Evolutionary conservation across 2,329 filamentous ascomycete genomes (phyloP).

Genomic region (Dactylellina sp.): DNA sequence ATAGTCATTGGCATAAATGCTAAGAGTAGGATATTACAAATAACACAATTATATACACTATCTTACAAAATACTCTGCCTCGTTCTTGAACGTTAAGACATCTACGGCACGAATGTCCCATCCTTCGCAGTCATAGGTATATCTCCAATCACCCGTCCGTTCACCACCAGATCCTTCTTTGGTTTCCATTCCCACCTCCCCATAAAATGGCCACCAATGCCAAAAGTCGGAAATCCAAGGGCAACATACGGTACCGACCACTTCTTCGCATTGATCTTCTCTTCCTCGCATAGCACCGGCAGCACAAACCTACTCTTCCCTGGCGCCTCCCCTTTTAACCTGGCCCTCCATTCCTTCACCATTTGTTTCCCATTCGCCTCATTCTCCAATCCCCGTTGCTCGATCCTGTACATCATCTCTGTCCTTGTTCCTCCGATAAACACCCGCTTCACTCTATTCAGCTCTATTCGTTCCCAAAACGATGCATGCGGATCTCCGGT

Average conservation of each 20-base stretch:
- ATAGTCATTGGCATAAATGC: slow-evolving; percentile 7
- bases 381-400: slow-evolving; percentile 1
- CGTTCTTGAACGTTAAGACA: neutral
- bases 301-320: slow-evolving; percentile 46
- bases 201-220: slow-evolving; percentile 17
- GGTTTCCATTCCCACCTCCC: slow-evolving; percentile 53
- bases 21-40: slow-evolving; percentile 4
- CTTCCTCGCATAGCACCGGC: slow-evolving; percentile 43
- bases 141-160: slow-evolving; percentile 24
- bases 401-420: slow-evolving; percentile 33
- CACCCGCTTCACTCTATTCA: neutral
- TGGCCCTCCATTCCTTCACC: slow-evolving; percentile 4
- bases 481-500: slow-evolving; percentile 3
- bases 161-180: slow-evolving; percentile 43
- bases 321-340: slow-evolving; percentile 33
- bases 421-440: slow-evolving; percentile 45
- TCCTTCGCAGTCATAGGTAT: slow-evolving; percentile 13
- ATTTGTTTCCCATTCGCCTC: neutral
- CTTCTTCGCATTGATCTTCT: slow-evolving; percentile 5
- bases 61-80: slow-evolving; percentile 8
- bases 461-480: slow-evolving; percentile 2
- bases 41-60: slow-evolving; percentile 2
- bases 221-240: slow-evolving; percentile 42
- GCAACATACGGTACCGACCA: slow-evolving; percentile 39
- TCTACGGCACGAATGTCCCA: slow-evolving; percentile 20